phyloP scores from a whole-genome alignment of 768 basidiomycete genomes.

The Crucibulum laeve region DNA sequence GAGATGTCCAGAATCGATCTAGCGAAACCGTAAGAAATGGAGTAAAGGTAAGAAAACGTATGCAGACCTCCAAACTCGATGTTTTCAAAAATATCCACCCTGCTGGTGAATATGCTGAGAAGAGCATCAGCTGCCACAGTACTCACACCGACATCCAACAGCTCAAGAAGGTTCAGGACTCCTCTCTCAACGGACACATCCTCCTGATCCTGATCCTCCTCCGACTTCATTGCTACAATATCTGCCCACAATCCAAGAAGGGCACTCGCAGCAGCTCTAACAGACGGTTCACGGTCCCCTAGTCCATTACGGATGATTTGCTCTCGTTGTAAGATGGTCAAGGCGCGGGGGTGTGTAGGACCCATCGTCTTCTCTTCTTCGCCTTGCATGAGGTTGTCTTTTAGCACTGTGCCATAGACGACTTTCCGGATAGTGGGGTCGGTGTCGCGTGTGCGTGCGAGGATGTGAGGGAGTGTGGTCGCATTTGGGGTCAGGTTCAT shows the following conservation, averaged over 20 bases:
- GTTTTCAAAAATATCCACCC: slow-evolving; percentile 60
- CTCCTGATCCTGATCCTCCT: slow-evolving; percentile 26
- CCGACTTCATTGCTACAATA: slow-evolving; percentile 35
- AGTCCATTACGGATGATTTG: slow-evolving; percentile 77
- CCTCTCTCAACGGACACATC: slow-evolving; percentile 28
- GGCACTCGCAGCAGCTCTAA: slow-evolving; percentile 66
- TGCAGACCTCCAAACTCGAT: slow-evolving; percentile 66
- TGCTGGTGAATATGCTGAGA: slow-evolving; percentile 62
- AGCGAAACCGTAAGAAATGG: slow-evolving; percentile 1
- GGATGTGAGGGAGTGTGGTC: slow-evolving; percentile 57
- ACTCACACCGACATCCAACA: slow-evolving; percentile 58
- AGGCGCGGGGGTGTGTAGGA: slow-evolving; percentile 55
- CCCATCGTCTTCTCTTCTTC: slow-evolving; percentile 34
- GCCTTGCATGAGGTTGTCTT: slow-evolving; percentile 26
- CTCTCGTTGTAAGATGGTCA: slow-evolving; percentile 73
- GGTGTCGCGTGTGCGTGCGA: slow-evolving; percentile 75
- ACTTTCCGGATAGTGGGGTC: slow-evolving; percentile 73
- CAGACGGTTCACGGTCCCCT: slow-evolving; percentile 75
- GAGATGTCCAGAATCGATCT: slow-evolving; percentile 69
- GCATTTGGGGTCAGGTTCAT: slow-evolving; percentile 61
- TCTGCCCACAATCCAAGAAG: slow-evolving; percentile 80
- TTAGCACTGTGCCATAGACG: slow-evolving; percentile 61
- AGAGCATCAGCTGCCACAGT: slow-evolving; percentile 73
- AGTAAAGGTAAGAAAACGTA: not conserved
- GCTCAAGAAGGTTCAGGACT: slow-evolving; percentile 43